Conservation (phyloP, 1,284 basidiomycete genomes). For the Rhodotorula glutinis region DNA sequence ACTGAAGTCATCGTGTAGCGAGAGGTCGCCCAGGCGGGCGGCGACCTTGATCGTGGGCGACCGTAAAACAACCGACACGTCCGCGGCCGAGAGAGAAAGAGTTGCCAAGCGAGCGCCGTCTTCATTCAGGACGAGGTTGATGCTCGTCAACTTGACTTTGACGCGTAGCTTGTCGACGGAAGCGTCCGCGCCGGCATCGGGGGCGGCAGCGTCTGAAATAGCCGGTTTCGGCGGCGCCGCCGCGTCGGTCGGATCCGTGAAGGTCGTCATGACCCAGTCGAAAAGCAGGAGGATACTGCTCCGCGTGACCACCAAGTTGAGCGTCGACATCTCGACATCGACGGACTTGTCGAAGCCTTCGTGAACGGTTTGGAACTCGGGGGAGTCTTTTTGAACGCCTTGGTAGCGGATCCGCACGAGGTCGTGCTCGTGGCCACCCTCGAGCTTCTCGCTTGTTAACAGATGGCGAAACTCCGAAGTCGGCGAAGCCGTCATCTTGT, state of each 20-base stretch:
- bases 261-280: constrained; percentile 97
- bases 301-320: constrained; percentile 84
- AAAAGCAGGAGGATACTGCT: constrained; percentile 89
- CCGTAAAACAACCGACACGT: constrained; percentile 75
- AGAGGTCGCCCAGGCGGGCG: constrained; percentile 80
- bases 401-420: constrained; percentile 81
- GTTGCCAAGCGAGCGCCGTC: constrained; percentile 72
- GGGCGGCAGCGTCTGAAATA: background rate
- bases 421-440: constrained; percentile 55
- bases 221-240: constrained; percentile 17
- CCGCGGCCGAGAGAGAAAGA: constrained; percentile 84
- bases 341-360: constrained; percentile 80
- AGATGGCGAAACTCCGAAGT: constrained; percentile 57
- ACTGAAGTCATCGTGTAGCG: constrained; percentile 69
- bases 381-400: constrained; percentile 77
- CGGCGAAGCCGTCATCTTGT: constrained; percentile 67
- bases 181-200: background rate
- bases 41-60: constrained; percentile 73
- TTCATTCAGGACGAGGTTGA: constrained; percentile 82
- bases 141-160: constrained; percentile 78
- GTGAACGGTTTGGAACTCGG: constrained; percentile 77
- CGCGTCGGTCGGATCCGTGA: constrained; percentile 60
- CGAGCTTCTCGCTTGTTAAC: constrained; percentile 64
- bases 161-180: constrained; percentile 69
- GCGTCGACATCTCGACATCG: constrained; percentile 85